phyloP scores from a whole-genome alignment of 2,329 filamentous ascomycete genomes.

The Cladosporium austrohemisphaericum region DNA sequence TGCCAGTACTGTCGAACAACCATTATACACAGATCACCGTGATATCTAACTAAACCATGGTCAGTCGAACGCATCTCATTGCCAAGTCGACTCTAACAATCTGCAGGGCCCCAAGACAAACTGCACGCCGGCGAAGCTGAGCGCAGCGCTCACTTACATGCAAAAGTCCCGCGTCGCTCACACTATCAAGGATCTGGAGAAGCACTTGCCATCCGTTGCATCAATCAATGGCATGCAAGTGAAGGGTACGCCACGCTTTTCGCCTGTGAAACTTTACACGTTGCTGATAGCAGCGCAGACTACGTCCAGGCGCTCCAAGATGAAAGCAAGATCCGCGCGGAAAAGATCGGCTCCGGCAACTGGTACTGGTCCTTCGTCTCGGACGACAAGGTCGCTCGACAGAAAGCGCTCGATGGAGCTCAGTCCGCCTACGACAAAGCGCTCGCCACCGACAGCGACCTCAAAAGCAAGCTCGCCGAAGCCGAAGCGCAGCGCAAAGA shows the following conservation, averaged over 20 bases:
- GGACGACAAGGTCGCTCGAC: slow-evolving; percentile 51
- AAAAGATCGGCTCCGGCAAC: slow-evolving; percentile 68
- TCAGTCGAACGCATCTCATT: slow-evolving; percentile 4
- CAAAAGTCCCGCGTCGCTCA: slow-evolving; percentile 59
- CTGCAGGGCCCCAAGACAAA: slow-evolving; percentile 52
- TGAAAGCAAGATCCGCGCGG: slow-evolving; percentile 59
- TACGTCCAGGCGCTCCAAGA: slow-evolving; percentile 60
- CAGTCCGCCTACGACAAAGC: slow-evolving; percentile 39
- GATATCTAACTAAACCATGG: not conserved
- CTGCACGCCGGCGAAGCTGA: slow-evolving; percentile 56
- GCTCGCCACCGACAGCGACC: slow-evolving; percentile 32
- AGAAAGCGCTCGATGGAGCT: slow-evolving; percentile 37
- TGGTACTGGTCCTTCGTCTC: slow-evolving; percentile 68
- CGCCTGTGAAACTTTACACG: not conserved
- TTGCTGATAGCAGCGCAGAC: slow-evolving; percentile 37
- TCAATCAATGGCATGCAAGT: slow-evolving; percentile 62
- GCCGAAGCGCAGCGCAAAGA: slow-evolving; percentile 37
- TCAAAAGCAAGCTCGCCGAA: slow-evolving; percentile 39
- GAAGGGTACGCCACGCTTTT: slow-evolving; percentile 31
- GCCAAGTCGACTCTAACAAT: not conserved
- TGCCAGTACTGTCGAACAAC: not conserved
- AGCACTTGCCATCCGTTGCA: slow-evolving; percentile 57
- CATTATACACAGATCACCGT: not conserved
- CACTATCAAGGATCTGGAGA: slow-evolving; percentile 66
- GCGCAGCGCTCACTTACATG: slow-evolving; percentile 57